A percentile compares a stretch with the other conserved stretches of the same genome.
phyloP scores from a whole-genome alignment of 2,329 filamentous ascomycete genomes.

The Bertia moriformis region DNA sequence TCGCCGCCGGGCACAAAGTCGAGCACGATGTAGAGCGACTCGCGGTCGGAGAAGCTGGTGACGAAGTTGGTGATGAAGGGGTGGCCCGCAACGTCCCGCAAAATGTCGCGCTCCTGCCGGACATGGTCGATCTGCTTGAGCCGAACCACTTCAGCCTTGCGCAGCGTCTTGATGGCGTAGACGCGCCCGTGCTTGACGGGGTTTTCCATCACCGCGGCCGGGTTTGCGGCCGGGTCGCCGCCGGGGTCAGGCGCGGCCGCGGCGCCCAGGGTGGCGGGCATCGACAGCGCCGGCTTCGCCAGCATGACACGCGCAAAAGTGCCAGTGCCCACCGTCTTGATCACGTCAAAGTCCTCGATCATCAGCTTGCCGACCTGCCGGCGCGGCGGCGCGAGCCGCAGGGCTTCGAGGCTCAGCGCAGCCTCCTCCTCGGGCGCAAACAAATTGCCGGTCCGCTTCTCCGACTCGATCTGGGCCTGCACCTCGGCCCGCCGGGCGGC shows the following conservation, averaged over 20 bases:
- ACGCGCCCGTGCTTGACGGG: no score
- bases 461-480: no score
- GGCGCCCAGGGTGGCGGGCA: constrained; percentile 14
- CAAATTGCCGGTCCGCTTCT: no score
- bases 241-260: background rate
- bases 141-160: constrained; percentile 62
- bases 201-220: background rate
- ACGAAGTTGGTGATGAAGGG: constrained; percentile 72
- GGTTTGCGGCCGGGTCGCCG: no score
- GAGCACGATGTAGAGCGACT: constrained; percentile 70
- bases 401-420: no score
- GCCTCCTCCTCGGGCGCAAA: no score
- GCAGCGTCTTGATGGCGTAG: constrained; percentile 70
- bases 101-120: constrained; percentile 66
- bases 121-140: constrained; percentile 81
- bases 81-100: constrained; percentile 63
- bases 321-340: constrained; percentile 24
- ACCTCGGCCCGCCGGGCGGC: no score
- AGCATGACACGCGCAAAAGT: constrained; percentile 75
- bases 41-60: constrained; percentile 65
- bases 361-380: constrained; percentile 1
- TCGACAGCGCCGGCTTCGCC: constrained; percentile 45
- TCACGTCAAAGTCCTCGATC: background rate
- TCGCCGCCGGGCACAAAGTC: constrained; percentile 75
- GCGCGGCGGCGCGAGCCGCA: no score